Base-by-base conservation (phyloP, 768 basidiomycete genomes). In the Lactarius deliciosus region DNA sequence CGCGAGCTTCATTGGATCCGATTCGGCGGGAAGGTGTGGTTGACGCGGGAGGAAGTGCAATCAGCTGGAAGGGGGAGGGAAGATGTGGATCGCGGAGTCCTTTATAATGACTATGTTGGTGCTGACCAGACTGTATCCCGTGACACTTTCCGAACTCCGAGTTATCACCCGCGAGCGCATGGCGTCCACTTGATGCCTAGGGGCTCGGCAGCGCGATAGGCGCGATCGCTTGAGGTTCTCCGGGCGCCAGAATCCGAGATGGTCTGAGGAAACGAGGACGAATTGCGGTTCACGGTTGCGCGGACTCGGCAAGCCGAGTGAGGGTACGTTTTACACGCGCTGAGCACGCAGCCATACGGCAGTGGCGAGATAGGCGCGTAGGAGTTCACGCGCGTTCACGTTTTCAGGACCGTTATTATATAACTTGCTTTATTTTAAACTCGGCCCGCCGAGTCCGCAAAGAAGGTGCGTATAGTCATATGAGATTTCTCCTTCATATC, bases 61-160 rank as follows among this genome's bases (percentile, higher is more conserved):
- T 64, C 2, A 70, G 38, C 62, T 79, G 78, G 9, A 75, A 32
- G 18, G 28, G 45, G 32, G 5, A 8, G 16, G 30, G 30, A 56
- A 20, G 50, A 25, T 7, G 25, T 38, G 0, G 36, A 13, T 25
- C 2, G 11, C 68, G 1, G 71, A 74, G 10, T 75, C 11, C 32
- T 57, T 57, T 57, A 57, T 34, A 38, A 34, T 38, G 36, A 57
- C 32, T 7, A 13, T 22, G 2, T 53, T 53, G 38, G 15, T 40
- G 1, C 11, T 38, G 13, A 15, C 25, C 11, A 25, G 25, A 22
- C 11, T 11, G 25, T 13, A 25, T 15, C 50, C 25, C 50, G 22
- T 22, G 11, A 50, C 22, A 2, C 47, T 2, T 5, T 22, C 45
- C 45, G n/a, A n/a, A n/a, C 10, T 22, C 45, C 36, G 36, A 38